Evolutionary conservation across 148 eudicot genomes (phyloP), one percentile per base, ranked within the genome.

Genomic region (Rheum nobile): DNA sequence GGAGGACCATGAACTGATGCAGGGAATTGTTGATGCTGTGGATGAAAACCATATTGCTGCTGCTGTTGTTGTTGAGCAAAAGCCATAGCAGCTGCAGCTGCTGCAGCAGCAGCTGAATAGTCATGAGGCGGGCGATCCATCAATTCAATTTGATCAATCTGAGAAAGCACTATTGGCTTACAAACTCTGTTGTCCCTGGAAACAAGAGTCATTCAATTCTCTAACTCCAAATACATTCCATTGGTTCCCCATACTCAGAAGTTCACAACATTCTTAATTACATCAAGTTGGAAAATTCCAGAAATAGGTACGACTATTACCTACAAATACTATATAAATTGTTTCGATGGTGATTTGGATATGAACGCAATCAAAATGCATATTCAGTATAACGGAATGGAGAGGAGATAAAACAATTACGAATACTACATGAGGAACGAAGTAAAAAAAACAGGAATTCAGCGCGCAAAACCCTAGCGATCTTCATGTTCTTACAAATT

Each of bases 51-150:
- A 67, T 79, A 95, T 73, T 91, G 98, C 71, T 85, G 91, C 34
- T 82, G 86, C 35, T 87, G 97, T 81, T 91, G 97, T 77, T 94
- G 98, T 77, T 92, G 97, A 42, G 88, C 89, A 74, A 81, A 90
- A 21, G 91, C 84, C 93, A 91, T 90, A 74, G 89, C 85, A 38
- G 80, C 76, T 68, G 82, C 37, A 35, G 37, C 37, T 35, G 43
- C 43, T 41, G 43, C 43, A 41, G 43, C 43, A 6, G 43, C 85
- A 24, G 80, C 76, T 69, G 82, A 84, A 78, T 87, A 95, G 76
- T 95, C 98, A 81, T 87, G 98, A 28, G 94, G 83, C 10, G 84
- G 92, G 24, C 91, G 88, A 81, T 95, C 98, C 98, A 95, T 94
- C 8, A 10, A 11, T 34, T 34, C 70, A 31, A 65, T 31, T 55